Conservation (phyloP, 208 protist species). For the Trichomonas vaginalis region DNA sequence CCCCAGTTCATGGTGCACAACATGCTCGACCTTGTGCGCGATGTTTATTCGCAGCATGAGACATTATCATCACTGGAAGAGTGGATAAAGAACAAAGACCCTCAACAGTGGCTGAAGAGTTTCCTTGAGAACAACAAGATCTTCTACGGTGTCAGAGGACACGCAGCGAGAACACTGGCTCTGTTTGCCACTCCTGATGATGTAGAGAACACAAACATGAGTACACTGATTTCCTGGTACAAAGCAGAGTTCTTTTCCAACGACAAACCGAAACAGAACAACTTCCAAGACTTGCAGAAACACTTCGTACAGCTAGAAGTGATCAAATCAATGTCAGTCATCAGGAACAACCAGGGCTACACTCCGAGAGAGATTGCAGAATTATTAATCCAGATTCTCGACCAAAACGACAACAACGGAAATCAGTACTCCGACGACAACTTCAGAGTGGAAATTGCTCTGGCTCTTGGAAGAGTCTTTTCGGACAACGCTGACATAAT, state of each 20-base stretch:
- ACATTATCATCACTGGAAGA: background rate
- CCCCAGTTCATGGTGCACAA: background rate
- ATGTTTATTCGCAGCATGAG: background rate
- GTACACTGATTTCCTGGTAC: background rate
- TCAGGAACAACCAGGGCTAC: background rate
- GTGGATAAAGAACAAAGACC: background rate
- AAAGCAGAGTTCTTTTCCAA: background rate
- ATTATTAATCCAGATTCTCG: background rate
- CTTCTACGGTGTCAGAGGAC: background rate
- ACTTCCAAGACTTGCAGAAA: background rate
- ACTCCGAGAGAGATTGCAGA: background rate
- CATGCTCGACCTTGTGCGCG: background rate
- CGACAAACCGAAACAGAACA: background rate
- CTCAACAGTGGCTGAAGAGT: background rate
- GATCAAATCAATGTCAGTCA: background rate
- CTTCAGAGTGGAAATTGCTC: background rate
- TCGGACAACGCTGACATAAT: background rate
- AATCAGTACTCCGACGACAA: background rate
- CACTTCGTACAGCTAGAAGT: constrained; percentile 12
- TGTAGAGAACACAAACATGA: background rate
- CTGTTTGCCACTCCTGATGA: background rate
- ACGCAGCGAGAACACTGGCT: background rate
- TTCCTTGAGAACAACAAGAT: background rate
- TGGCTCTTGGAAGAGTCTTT: background rate
- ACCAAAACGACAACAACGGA: background rate